Evolutionary conservation across 768 basidiomycete genomes (phyloP).

Genomic region (Agrocybe pediades): DNA sequence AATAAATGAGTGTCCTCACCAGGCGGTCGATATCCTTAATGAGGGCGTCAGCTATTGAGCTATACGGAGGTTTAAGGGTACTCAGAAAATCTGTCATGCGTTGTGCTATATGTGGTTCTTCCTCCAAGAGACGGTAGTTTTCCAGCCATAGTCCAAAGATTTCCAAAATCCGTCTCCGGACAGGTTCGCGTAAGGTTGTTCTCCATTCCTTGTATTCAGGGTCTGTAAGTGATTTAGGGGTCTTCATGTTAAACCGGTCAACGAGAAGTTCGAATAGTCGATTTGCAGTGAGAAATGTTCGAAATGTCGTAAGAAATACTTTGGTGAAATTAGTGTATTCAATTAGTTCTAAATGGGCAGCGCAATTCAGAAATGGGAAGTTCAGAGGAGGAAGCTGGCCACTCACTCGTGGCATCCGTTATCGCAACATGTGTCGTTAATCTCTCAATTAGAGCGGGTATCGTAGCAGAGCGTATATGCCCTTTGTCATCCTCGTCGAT

Average conservation of each 20-base stretch:
- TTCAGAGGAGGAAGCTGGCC: slow-evolving; percentile 1
- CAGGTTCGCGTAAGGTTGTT: slow-evolving; percentile 57
- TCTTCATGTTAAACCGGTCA: slow-evolving; percentile 58
- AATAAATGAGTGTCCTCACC: slow-evolving; percentile 35
- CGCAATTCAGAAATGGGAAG: slow-evolving; percentile 5
- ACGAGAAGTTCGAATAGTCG: slow-evolving; percentile 70
- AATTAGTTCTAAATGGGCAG: slow-evolving; percentile 19
- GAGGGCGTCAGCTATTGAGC: slow-evolving; percentile 47
- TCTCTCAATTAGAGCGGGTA: slow-evolving; percentile 71
- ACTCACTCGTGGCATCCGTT: slow-evolving; percentile 58
- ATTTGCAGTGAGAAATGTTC: slow-evolving; percentile 74
- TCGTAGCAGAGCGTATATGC: slow-evolving; percentile 64
- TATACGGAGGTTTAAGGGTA: slow-evolving; percentile 42
- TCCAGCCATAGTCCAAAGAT: slow-evolving; percentile 65
- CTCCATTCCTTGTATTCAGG: slow-evolving; percentile 68
- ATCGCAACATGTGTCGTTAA: slow-evolving; percentile 48
- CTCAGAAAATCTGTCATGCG: slow-evolving; percentile 58
- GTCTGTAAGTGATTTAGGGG: slow-evolving; percentile 48
- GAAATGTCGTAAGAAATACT: slow-evolving; percentile 83
- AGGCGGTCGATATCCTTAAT: slow-evolving; percentile 54
- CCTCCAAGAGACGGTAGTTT: slow-evolving; percentile 59
- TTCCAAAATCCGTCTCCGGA: slow-evolving; percentile 61
- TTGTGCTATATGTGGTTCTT: slow-evolving; percentile 62
- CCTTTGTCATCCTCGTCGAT: slow-evolving; percentile 69
- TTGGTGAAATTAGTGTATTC: slow-evolving; percentile 41